A percentile compares a stretch with the other conserved stretches of the same genome.
phyloP scores from a whole-genome alignment of 139 green algal species.

The Haematococcus sp. region DNA sequence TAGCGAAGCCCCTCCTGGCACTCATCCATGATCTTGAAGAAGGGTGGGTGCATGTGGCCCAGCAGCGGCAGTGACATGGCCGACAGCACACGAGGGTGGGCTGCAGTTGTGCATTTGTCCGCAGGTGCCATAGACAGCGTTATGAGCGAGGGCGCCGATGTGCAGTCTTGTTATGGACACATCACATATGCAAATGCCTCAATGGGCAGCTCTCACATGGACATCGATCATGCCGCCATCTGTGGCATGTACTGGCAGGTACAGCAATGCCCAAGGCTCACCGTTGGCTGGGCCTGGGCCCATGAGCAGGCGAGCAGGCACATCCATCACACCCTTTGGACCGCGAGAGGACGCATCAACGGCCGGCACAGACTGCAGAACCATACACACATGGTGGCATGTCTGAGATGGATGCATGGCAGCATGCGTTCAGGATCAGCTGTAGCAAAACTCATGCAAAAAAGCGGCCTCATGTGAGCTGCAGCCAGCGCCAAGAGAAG shows the following conservation, averaged over 20 bases:
- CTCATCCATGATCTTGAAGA: slow-evolving; percentile 92
- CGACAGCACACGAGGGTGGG: slow-evolving; percentile 54
- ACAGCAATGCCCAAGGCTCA: not conserved
- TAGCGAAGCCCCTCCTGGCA: slow-evolving; percentile 81
- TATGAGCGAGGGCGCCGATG: too few species aligned
- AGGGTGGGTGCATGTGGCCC: slow-evolving; percentile 89
- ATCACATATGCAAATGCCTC: too few species aligned
- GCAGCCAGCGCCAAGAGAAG: too few species aligned
- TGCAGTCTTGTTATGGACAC: too few species aligned
- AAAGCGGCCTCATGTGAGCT: too few species aligned
- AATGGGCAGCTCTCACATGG: not conserved
- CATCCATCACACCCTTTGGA: slow-evolving; percentile 4
- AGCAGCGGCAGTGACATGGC: slow-evolving; percentile 79
- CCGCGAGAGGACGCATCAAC: not conserved
- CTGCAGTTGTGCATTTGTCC: too few species aligned
- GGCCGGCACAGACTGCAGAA: not conserved
- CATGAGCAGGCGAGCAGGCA: slow-evolving; percentile 79
- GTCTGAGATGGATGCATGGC: not conserved
- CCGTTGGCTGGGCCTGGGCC: slow-evolving; percentile 81
- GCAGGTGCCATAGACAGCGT: too few species aligned
- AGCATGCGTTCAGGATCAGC: too few species aligned
- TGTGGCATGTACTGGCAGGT: too few species aligned
- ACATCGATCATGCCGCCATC: too few species aligned
- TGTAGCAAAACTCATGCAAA: too few species aligned
- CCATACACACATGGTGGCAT: not conserved